Percentiles rank a stretch among this genome's conserved stretches.
phyloP scores from a whole-genome alignment of 1,139 yeast genomes.

The Pichia sp. region DNA sequence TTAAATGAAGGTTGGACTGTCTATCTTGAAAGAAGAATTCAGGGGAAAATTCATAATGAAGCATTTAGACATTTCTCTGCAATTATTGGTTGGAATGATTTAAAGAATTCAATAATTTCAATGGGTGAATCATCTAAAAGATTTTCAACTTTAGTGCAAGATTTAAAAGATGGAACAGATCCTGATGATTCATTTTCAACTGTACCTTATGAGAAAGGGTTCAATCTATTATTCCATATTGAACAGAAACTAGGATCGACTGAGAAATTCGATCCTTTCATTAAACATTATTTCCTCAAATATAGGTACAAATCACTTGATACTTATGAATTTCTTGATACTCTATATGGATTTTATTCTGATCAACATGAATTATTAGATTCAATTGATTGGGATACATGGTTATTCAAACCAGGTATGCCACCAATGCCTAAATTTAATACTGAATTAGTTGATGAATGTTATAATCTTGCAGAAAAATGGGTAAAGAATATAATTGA shows the following conservation, averaged over 20 bases:
- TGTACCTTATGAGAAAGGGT: conserved; percentile 90
- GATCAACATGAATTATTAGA: conserved; percentile 47
- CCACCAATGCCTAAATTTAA: conserved; percentile 83
- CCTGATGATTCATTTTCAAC: conserved; percentile 88
- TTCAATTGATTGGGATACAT: conserved; percentile 72
- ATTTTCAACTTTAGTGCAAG: conserved; percentile 62
- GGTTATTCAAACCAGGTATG: conserved; percentile 78
- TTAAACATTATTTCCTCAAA: conserved; percentile 66
- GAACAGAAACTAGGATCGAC: conserved; percentile 71
- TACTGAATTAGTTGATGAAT: conserved; percentile 68
- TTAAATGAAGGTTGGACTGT: conserved; percentile 96
- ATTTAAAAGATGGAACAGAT: conserved; percentile 55
- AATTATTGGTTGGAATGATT: conserved; percentile 82
- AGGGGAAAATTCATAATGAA: conserved; percentile 73
- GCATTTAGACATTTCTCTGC: conserved; percentile 71
- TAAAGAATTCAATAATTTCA: conserved; percentile 55
- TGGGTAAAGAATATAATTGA: conserved; percentile 46
- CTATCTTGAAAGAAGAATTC: conserved; percentile 77
- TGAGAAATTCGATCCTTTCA: conserved; percentile 64
- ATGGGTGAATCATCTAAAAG: conserved; percentile 49
- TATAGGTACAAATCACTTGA: conserved; percentile 69
- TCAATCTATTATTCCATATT: conserved; percentile 64
- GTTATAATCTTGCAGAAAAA: conserved; percentile 54
- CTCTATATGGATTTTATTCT: conserved; percentile 58
- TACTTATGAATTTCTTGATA: conserved; percentile 71